phyloP scores from a whole-genome alignment of 257 asterid species.

The Sherardia arvensis region DNA sequence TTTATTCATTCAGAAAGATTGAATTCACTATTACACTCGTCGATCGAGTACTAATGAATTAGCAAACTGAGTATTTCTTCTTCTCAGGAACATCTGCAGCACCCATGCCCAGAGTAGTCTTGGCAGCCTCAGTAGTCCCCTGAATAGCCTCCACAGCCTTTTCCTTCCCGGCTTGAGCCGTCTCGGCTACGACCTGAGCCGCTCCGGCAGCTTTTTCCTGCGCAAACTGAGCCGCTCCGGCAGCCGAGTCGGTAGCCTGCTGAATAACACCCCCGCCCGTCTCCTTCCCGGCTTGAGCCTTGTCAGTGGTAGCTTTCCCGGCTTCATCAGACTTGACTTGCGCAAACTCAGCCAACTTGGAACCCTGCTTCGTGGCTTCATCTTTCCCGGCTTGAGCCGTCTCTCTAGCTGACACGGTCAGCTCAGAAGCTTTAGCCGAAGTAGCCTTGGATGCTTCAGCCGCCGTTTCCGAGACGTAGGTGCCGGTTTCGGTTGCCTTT shows the following conservation, averaged over 20 bases:
- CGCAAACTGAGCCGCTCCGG: background rate
- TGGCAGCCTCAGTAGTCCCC: background rate
- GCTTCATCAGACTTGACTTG: background rate
- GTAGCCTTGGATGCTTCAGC: background rate
- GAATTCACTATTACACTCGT: too few species aligned
- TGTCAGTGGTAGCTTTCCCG: background rate
- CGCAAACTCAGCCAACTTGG: background rate
- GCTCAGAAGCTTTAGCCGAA: background rate
- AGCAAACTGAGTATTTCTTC: background rate
- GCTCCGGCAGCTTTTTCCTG: background rate
- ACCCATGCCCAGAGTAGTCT: background rate
- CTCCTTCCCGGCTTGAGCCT: background rate
- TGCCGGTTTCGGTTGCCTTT: background rate
- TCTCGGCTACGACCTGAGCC: background rate
- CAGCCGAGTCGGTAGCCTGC: background rate
- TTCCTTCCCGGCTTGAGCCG: background rate
- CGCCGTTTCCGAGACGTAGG: too few species aligned
- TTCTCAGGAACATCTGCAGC: background rate
- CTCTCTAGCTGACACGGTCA: background rate
- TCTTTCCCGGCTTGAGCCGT: too few species aligned
- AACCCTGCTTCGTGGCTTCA: background rate
- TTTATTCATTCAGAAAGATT: too few species aligned
- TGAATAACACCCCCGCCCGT: background rate
- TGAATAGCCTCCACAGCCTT: background rate
- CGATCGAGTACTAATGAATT: too few species aligned